These are phyloP conservation scores for Inonotus hispidus DNA, from an alignment of 1,284 basidiomycete genomes.

Conservation along the genomic window DNA sequence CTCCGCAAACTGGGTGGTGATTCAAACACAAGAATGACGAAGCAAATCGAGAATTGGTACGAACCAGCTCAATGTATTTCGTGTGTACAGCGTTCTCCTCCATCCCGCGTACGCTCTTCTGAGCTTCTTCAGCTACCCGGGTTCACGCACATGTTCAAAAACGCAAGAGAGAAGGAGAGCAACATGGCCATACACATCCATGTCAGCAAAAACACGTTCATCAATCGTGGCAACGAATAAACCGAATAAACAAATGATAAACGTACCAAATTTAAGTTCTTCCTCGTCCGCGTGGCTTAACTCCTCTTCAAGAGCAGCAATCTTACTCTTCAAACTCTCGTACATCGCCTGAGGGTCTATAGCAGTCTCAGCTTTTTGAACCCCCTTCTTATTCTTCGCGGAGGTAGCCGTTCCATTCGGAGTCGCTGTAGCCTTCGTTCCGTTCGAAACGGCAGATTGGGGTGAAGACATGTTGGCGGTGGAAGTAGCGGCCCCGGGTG, in stretches of 20 bases:
- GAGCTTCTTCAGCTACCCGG: constrained; percentile 72
- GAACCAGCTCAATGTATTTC: constrained; percentile 80
- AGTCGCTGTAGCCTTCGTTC: constrained; percentile 14
- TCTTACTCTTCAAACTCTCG: constrained; percentile 77
- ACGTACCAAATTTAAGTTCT: constrained; percentile 60
- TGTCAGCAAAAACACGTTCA: neutral
- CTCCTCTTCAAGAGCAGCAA: constrained; percentile 79
- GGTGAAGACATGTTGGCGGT: neutral
- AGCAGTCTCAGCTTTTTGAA: constrained; percentile 56
- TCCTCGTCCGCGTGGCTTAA: constrained; percentile 80
- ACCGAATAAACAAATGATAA: neutral
- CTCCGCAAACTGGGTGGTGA: constrained; percentile 62
- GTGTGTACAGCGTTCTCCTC: constrained; percentile 72
- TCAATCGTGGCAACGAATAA: neutral
- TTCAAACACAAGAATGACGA: constrained; percentile 12
- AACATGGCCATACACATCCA: neutral
- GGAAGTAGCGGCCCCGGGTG: constrained; percentile 7
- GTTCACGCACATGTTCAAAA: neutral
- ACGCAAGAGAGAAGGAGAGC: neutral
- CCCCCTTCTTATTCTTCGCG: constrained; percentile 49
- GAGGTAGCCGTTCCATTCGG: constrained; percentile 9
- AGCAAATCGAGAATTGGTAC: constrained; percentile 18
- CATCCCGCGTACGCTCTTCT: constrained; percentile 73
- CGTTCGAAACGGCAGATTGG: neutral
- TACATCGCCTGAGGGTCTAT: constrained; percentile 80